Percentiles rank a stretch among this genome's conserved stretches.
These are phyloP conservation scores for Gyrodon lividus DNA, from an alignment of 768 basidiomycete genomes.

Conservation along the genomic window DNA sequence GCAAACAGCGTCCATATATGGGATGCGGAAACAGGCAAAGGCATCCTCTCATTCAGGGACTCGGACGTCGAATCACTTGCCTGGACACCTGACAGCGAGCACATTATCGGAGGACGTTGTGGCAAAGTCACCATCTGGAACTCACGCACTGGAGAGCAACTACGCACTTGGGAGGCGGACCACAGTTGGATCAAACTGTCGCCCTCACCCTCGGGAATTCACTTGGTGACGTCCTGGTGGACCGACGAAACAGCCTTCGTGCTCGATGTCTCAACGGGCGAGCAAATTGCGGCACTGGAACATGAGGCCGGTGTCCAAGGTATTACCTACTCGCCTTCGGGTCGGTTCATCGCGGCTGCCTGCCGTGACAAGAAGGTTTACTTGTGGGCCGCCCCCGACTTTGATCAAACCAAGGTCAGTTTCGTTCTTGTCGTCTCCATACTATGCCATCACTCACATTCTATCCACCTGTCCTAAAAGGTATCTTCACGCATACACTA, in stretches of 20 bases:
- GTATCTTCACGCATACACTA: neutral
- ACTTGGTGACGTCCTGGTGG: neutral
- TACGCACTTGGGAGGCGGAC: neutral
- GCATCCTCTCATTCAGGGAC: neutral
- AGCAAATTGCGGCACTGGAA: neutral
- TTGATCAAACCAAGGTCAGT: neutral
- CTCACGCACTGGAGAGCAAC: neutral
- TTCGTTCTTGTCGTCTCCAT: neutral
- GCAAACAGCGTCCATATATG: neutral
- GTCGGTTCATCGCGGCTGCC: neutral
- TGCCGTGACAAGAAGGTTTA: neutral
- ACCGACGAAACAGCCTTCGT: neutral
- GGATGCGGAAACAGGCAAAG: neutral
- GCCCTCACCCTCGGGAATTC: neutral
- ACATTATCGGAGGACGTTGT: neutral
- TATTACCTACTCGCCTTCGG: conserved; percentile 5
- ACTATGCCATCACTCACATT: neutral
- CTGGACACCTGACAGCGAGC: neutral
- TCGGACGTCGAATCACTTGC: neutral
- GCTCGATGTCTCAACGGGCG: neutral
- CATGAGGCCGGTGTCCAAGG: neutral
- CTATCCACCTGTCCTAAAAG: neutral
- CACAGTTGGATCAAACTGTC: neutral
- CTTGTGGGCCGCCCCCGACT: neutral
- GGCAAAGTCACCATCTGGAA: neutral